Conservation (phyloP, 164 flowering plant species). For the Liquidambar formosana region DNA sequence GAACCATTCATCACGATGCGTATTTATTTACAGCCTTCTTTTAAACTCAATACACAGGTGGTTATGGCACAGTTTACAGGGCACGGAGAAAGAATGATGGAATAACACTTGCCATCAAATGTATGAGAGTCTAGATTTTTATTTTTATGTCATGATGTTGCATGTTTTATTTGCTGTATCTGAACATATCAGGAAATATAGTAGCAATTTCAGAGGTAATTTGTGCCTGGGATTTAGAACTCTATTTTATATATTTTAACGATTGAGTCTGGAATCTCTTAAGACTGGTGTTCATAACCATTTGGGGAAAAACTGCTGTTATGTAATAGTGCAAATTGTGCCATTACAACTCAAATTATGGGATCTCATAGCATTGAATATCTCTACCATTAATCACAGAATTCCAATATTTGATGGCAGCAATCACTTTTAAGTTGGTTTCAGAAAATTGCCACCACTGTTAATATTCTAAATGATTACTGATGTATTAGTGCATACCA, state of each 20-base stretch:
- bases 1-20: background rate
- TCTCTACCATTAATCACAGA: background rate
- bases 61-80: conserved; percentile 67
- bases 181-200: background rate
- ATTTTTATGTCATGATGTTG: background rate
- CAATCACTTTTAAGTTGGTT: background rate
- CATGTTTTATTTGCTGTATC: background rate
- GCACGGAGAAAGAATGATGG: conserved; percentile 51
- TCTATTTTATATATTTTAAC: too few relatives aligned
- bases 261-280: too few relatives aligned
- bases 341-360: background rate
- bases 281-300: too few relatives aligned
- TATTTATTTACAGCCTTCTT: conserved; percentile 2
- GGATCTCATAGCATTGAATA: background rate
- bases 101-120: conserved; percentile 49
- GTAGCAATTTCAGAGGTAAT: background rate
- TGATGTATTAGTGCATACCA: background rate
- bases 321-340: too few relatives aligned
- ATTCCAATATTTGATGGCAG: background rate
- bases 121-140: conserved; percentile 28
- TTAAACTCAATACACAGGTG: conserved; percentile 39
- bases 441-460: background rate
- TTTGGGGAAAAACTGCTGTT: too few relatives aligned
- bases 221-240: background rate
- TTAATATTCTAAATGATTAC: background rate